Base-by-base conservation (phyloP, 1,284 basidiomycete species). In the Ceratobasidium sp. region DNA sequence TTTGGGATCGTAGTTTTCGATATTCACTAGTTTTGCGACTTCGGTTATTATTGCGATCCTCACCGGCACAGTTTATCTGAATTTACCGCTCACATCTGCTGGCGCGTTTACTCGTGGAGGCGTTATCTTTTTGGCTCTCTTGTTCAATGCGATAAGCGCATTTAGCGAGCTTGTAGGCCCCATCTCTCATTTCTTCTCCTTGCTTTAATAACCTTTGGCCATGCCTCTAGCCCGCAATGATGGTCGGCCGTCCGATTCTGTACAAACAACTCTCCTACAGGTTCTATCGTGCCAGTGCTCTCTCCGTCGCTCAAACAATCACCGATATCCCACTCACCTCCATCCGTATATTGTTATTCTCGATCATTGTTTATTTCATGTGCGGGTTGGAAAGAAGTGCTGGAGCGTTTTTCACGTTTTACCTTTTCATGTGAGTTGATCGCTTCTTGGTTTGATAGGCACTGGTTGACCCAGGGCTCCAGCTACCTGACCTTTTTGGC, bases 21-120 rank as follows among this genome's bases (percentile, higher is more conserved):
- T 48, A 23, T 78, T 80, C 18, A 81, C 30, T n/a, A 35, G 81
- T 78, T 80, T 52, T 83, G 81, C 78, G 78, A 69, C 66, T 12
- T 48, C 77, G 33, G 57, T 77, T 59, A 46, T 88, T 66, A 85
- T 96, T 46, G 91, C 94, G 68, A 84, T 97, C 66, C 89, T 97
- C 70, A 88, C 94, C 80, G 95, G 95, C 48, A 91, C 89, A 23
- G 90, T 92, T 18, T 96, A 90, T 85, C 90, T 91, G 81, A 89
- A 93, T 75, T 88, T 94, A 44, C 93, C 94, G 2, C 81, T 88
- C 20, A 92, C 93, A 0, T 90, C 95, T 8, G 88, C 89, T 50
- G 95, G 95, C 52, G 94, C 93, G 0, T 97, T 97, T 85, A 96
- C 95, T 27, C 90, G 95, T 80, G 96, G 95, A 41, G 91, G 94